Evolutionary conservation across 352 stramenopile genomes (phyloP).

Genomic region (Pythium aristosporum): DNA sequence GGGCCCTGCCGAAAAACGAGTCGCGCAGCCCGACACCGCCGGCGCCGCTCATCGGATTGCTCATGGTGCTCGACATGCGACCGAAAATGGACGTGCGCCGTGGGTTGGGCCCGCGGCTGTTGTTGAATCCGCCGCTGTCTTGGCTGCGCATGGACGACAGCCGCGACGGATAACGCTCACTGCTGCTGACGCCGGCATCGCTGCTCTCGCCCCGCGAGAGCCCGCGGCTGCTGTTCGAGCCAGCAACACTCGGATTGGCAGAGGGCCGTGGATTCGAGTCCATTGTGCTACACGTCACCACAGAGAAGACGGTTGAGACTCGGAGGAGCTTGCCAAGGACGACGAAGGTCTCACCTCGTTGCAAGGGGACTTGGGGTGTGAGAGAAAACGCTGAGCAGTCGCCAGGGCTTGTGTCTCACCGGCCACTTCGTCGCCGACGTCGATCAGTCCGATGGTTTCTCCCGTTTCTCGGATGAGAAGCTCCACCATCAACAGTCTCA

Average conservation of each 20-base stretch:
- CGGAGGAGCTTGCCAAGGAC: too few species aligned
- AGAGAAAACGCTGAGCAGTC: not conserved
- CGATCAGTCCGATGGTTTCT: not conserved
- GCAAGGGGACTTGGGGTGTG: too few species aligned
- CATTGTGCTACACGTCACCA: not conserved
- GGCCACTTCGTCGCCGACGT: not conserved
- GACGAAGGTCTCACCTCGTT: too few species aligned
- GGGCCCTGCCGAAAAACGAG: slow-evolving; percentile 56
- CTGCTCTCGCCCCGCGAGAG: not conserved
- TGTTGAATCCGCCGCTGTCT: slow-evolving; percentile 7
- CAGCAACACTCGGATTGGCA: not conserved
- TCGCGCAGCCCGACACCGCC: slow-evolving; percentile 39
- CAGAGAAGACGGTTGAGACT: too few species aligned
- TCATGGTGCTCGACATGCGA: slow-evolving; percentile 23
- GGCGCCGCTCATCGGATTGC: not conserved
- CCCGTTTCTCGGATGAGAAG: slow-evolving; percentile 2
- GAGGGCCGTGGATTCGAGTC: not conserved
- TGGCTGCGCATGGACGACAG: slow-evolving; percentile 14
- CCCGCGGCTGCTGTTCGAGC: slow-evolving; percentile 2
- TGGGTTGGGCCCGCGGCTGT: slow-evolving; percentile 5
- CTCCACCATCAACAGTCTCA: slow-evolving; percentile 2
- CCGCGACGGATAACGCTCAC: not conserved
- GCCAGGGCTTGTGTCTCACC: not conserved
- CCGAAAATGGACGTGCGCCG: slow-evolving; percentile 35
- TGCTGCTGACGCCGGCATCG: slow-evolving; percentile 1